Evolutionary conservation across 2,329 filamentous ascomycete genomes (phyloP), one percentile per base, ranked within the genome.

Genomic region (Colletotrichum brevisporum): DNA sequence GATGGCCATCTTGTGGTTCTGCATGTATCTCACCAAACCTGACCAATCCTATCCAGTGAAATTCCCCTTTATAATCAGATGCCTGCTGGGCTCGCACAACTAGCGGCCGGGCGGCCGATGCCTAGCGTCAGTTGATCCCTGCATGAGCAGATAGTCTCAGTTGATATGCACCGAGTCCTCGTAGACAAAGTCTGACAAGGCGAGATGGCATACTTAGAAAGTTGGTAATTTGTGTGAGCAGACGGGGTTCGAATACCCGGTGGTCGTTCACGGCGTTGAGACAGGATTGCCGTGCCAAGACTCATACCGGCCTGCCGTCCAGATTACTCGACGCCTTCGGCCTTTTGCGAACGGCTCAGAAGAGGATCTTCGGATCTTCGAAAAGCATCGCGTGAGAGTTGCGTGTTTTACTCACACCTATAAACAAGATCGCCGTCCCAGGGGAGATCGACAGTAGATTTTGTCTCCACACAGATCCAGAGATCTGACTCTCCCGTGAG

Each of bases 251-350:
- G 10, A 36, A 6, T 12, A 16, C 1, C 24, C 27, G 54, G 39
- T 12, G 39, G 21, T 53, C 58, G 47, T 15, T 43, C 47, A 24
- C 58, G 31, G 47, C 27, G 12, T 53, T 53, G 48, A 61, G 58
- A 53, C 58, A 26, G 13, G 48, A 45, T 43, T 45, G 36, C 48
- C 58, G 18, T 52, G 48, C 48, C 31, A 61, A 61, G 58, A 18
- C 36, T 31, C 21, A 43, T 21, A 52, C 48, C 36, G 58, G 58
- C 6, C 43, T 26, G 52, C 18, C 48, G 36, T n/a, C 21, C 24
- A 31, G 21, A 16, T 16, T 16, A 9, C 31, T 53, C 48, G 48
- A 53, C 26, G 58, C 26, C 52, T 52, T 51, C 47, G 36, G 31
- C 31, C 36, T n/a, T 31, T 16, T 31, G 18, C 36, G 21, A 24